Conservation (phyloP, 2,329 filamentous ascomycete species). For the Ceratocystis huliohia region DNA sequence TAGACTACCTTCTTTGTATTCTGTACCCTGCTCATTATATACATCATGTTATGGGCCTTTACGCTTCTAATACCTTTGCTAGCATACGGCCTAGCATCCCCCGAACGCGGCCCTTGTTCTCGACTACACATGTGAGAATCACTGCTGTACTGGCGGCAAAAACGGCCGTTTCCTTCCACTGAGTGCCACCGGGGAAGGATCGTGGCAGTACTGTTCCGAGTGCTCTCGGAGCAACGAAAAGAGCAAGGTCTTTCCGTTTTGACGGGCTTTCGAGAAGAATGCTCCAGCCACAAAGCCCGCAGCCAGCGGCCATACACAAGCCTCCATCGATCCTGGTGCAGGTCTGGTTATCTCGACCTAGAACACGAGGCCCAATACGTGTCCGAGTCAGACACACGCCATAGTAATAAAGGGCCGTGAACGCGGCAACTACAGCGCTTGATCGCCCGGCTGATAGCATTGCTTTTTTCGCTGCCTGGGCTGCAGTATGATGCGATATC, state of each 20-base stretch:
- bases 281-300: constrained; percentile 68
- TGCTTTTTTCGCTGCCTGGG: constrained; percentile 38
- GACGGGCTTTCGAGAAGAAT: constrained; percentile 56
- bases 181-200: constrained; percentile 34
- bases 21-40: not conserved
- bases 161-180: constrained; percentile 53
- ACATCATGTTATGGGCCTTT: constrained; percentile 12
- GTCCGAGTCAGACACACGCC: constrained; percentile 67
- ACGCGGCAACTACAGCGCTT: constrained; percentile 63
- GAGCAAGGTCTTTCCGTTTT: constrained; percentile 59
- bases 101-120: constrained; percentile 50
- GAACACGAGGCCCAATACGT: constrained; percentile 54
- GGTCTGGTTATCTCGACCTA: constrained; percentile 38
- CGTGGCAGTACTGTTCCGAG: constrained; percentile 62
- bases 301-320: constrained; percentile 59
- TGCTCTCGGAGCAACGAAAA: constrained; percentile 71
- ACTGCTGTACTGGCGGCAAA: constrained; percentile 58
- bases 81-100: constrained; percentile 55
- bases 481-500: constrained; percentile 32
- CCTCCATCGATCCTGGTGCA: constrained; percentile 44
- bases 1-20: not conserved
- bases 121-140: constrained; percentile 53
- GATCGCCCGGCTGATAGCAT: constrained; percentile 53
- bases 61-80: constrained; percentile 35
- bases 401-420: constrained; percentile 74